Conservation (phyloP, 106 monocot species). For the Phalaenopsis aphrodite region DNA sequence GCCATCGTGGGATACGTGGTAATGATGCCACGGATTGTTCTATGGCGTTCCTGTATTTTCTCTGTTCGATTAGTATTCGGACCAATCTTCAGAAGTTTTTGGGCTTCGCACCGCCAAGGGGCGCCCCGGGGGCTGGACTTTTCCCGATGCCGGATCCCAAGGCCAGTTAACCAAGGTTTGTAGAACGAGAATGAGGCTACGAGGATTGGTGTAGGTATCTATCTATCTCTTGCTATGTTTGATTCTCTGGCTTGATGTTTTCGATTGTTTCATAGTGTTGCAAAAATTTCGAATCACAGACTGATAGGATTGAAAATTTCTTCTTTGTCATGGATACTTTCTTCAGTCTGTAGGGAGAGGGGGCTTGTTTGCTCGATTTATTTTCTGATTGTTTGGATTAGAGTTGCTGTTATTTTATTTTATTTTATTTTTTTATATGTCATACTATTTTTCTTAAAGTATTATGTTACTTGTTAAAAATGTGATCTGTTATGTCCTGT, state of each 20-base stretch:
- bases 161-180: conserved; percentile 17
- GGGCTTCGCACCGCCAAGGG: conserved; percentile 84
- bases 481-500: background rate
- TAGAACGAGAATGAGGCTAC: background rate
- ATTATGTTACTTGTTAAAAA: background rate
- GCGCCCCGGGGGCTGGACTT: conserved; percentile 62
- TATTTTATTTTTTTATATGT: too few species aligned
- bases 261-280: background rate
- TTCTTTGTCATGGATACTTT: background rate
- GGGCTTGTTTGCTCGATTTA: too few species aligned
- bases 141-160: conserved; percentile 95
- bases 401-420: too few species aligned
- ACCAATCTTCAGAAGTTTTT: conserved; percentile 97
- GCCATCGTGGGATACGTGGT: conserved; percentile 80
- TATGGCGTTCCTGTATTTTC: conserved; percentile 92
- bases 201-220: background rate
- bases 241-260: background rate
- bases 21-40: conserved; percentile 86
- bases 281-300: background rate
- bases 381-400: too few species aligned
- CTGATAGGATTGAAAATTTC: background rate
- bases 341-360: too few species aligned
- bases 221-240: background rate
- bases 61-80: conserved; percentile 90
- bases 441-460: too few species aligned